Conservation (phyloP, 345 rosid genomes). For the Gossypium longicalyx region DNA sequence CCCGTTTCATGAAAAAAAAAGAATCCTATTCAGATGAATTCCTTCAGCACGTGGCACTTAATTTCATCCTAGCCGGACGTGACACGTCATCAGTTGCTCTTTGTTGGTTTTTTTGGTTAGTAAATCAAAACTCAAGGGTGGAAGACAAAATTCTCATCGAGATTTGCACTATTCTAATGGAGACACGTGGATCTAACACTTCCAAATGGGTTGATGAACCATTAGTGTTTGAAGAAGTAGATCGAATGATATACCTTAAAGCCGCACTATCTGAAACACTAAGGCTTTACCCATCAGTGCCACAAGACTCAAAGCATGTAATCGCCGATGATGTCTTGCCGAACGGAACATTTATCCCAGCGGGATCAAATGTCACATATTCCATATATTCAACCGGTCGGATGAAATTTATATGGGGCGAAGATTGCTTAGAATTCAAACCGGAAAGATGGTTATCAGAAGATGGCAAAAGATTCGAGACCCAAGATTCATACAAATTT, state of each 20-base stretch:
- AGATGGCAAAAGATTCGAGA: constrained; percentile 23
- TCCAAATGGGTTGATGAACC: constrained; percentile 52
- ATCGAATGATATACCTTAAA: constrained; percentile 56
- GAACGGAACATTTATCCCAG: constrained; percentile 55
- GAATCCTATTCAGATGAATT: constrained; percentile 58
- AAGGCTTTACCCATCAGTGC: constrained; percentile 69
- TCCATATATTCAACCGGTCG: constrained; percentile 62
- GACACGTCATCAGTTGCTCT: constrained; percentile 74
- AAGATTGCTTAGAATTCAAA: constrained; percentile 56
- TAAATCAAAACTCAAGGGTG: constrained; percentile 41
- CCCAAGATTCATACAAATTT: constrained; percentile 44
- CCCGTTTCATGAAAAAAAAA: constrained; percentile 68
- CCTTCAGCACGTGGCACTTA: constrained; percentile 61
- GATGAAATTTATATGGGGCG: constrained; percentile 63
- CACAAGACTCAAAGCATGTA: constrained; percentile 67
- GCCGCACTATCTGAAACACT: constrained; percentile 72
- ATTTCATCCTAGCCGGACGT: constrained; percentile 82
- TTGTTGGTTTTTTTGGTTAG: constrained; percentile 73
- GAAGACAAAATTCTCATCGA: constrained; percentile 61
- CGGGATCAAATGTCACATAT: constrained; percentile 59
- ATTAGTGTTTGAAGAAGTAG: constrained; percentile 55
- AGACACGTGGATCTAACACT: constrained; percentile 46
- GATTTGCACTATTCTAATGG: constrained; percentile 49
- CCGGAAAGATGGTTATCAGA: constrained; percentile 63
- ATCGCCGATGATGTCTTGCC: constrained; percentile 58